Base-by-base conservation (phyloP, 2,329 filamentous ascomycete genomes). In the Pseudogymnoascus sp. region DNA sequence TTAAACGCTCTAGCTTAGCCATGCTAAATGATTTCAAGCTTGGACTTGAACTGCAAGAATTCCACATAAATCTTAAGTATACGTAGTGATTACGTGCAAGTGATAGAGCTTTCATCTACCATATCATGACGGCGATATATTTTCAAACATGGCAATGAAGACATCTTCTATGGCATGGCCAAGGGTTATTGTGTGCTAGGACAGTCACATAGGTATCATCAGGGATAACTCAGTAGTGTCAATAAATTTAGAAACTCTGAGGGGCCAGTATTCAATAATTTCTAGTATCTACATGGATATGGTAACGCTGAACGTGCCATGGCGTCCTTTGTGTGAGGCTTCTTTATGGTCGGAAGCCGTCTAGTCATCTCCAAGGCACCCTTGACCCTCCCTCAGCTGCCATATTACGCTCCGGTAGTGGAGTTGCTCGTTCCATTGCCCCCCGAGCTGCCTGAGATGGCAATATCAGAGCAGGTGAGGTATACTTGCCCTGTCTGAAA, bases 401-500 rank as follows among this genome's bases (percentile, higher is more conserved):
- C 50, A 56, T 34, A 53, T 34, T 56, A 56, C 5, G 50, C 50
- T 11, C 14, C 3, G 16, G 50, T 16, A 31, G 50, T 56, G 34
- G 25, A 25, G 42, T 46, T 46, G 42, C 23, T 46, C 12, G 21
- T 46, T 46, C 21, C n/a, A 28, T 53, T 53, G 8, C 25, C 28
- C 12, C 16, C 2, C 16, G 25, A 3, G 50, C 42, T 14, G 42
- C 65, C 64, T 7, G 44, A 36, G 62, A 82, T 81, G 12, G 78
- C 76, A 63, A 83, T 82, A 67, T 83, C 81, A 1, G 82, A 80
- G 66, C 81, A 84, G 3, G 75, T 78, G 3, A 83, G 74, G 67
- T 83, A 84, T 6, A 83, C 75, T 71, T 84, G 82, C 0, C 75
- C 74, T 0, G 81, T 83, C 72, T 84, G 80, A 70, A 78, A 83